These are phyloP conservation scores for Solanum hybrid DNA, from an alignment of 305 asterid species.

Conservation along the genomic window DNA sequence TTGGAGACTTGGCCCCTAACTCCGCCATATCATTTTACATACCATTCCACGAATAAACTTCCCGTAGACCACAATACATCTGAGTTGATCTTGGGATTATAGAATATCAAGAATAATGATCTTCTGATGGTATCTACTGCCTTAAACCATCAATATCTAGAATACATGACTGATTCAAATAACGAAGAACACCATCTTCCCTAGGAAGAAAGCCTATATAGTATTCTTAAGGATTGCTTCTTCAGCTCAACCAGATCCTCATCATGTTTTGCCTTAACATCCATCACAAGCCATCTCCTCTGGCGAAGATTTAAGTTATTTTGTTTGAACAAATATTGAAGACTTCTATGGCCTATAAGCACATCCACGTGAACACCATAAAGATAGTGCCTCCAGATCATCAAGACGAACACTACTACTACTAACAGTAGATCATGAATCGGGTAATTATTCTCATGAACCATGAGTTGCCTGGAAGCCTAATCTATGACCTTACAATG, in stretches of 20 bases:
- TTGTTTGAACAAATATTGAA: not conserved
- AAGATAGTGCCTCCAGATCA: not conserved
- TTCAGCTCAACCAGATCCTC: not conserved
- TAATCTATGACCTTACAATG: not conserved
- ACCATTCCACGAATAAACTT: not conserved
- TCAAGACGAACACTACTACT: not conserved
- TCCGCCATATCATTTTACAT: not conserved
- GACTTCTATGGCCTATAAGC: not conserved
- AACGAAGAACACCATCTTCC: not conserved
- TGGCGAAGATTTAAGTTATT: no score
- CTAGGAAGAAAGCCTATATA: no score
- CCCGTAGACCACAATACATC: not conserved
- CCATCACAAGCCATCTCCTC: not conserved
- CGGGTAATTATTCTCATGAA: not conserved
- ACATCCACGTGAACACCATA: not conserved
- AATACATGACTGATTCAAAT: not conserved
- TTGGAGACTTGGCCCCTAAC: not conserved
- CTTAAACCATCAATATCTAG: not conserved
- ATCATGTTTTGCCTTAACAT: not conserved
- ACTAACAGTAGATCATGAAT: not conserved
- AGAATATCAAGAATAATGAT: not conserved
- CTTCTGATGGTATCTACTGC: not conserved
- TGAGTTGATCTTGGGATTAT: not conserved
- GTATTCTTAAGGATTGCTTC: not conserved
- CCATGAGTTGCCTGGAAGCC: not conserved